phyloP scores from a whole-genome alignment of 2,329 filamentous ascomycete species.

The Sporothrix protearum region DNA sequence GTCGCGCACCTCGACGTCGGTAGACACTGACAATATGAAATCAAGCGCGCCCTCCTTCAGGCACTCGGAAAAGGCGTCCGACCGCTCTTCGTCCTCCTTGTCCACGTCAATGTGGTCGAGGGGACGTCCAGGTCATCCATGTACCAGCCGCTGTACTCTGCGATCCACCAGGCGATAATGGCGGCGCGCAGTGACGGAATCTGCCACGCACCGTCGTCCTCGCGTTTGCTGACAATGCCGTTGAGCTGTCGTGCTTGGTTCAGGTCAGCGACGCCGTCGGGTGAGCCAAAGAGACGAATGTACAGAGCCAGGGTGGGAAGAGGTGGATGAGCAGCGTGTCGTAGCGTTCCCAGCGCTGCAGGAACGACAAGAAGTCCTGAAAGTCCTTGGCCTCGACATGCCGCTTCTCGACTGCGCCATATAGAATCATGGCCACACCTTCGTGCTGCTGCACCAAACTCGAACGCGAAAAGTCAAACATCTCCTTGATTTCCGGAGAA shows the following conservation, averaged over 20 bases:
- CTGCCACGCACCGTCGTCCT: constrained; percentile 67
- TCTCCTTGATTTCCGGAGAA: constrained; percentile 65
- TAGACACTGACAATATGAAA: constrained; percentile 79
- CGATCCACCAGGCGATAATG: constrained; percentile 79
- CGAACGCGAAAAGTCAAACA: constrained; percentile 72
- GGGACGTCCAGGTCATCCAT: constrained; percentile 65
- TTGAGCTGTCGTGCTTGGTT: constrained; percentile 69
- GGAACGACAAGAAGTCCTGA: constrained; percentile 61
- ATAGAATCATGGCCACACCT: constrained; percentile 74
- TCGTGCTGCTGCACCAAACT: constrained; percentile 90
- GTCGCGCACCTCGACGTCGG: constrained; percentile 73
- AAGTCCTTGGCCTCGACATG: constrained; percentile 71
- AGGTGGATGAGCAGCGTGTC: constrained; percentile 74
- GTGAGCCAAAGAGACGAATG: constrained; percentile 73
- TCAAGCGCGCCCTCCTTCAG: constrained; percentile 89
- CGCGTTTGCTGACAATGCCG: constrained; percentile 59
- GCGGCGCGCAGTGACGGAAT: constrained; percentile 75
- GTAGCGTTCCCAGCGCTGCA: constrained; percentile 72
- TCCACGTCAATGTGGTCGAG: constrained; percentile 62
- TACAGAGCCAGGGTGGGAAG: constrained; percentile 75
- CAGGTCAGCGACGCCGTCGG: constrained; percentile 65
- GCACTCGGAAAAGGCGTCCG: constrained; percentile 69
- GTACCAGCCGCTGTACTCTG: constrained; percentile 89
- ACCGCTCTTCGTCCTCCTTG: constrained; percentile 66
- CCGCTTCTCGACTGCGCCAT: constrained; percentile 71